phyloP scores from a whole-genome alignment of 2,329 filamentous ascomycete genomes.

The Aureobasidium sp. region DNA sequence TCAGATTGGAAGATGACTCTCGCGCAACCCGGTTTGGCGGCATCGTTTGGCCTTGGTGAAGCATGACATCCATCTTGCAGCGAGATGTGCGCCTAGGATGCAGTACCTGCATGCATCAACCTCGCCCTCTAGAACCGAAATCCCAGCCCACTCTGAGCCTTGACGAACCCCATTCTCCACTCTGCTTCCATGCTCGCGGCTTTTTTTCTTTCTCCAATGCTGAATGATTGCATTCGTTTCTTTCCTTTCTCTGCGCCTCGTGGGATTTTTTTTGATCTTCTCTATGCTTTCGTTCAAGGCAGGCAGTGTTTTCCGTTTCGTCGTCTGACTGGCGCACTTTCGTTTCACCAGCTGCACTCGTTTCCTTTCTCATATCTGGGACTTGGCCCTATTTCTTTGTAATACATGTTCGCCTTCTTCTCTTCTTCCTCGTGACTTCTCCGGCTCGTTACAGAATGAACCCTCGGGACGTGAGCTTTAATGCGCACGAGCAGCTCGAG shows the following conservation, averaged over 20 bases:
- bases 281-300: conserved; percentile 9
- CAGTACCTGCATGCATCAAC: conserved; percentile 12
- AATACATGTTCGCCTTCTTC: conserved; percentile 13
- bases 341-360: conserved; percentile 13
- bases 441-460: conserved; percentile 11
- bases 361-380: conserved; percentile 10
- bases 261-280: neutral
- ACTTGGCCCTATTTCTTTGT: conserved; percentile 8
- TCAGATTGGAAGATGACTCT: neutral
- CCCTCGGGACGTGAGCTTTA: conserved; percentile 8
- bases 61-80: conserved; percentile 13
- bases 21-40: neutral
- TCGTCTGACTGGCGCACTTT: conserved; percentile 12
- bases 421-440: conserved; percentile 8
- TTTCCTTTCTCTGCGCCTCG: neutral
- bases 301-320: conserved; percentile 6
- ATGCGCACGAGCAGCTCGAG: conserved; percentile 23
- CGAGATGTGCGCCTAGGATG: conserved; percentile 8
- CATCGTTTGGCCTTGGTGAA: conserved; percentile 1
- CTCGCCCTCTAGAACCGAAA: conserved; percentile 10
- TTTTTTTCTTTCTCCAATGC: neutral
- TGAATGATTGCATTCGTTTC: neutral
- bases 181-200: conserved; percentile 9
- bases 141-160: conserved; percentile 11
- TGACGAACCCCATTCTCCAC: conserved; percentile 9